Evolutionary conservation across 2,329 filamentous ascomycete genomes (phyloP).

Genomic region (Hypoxylon sp.): DNA sequence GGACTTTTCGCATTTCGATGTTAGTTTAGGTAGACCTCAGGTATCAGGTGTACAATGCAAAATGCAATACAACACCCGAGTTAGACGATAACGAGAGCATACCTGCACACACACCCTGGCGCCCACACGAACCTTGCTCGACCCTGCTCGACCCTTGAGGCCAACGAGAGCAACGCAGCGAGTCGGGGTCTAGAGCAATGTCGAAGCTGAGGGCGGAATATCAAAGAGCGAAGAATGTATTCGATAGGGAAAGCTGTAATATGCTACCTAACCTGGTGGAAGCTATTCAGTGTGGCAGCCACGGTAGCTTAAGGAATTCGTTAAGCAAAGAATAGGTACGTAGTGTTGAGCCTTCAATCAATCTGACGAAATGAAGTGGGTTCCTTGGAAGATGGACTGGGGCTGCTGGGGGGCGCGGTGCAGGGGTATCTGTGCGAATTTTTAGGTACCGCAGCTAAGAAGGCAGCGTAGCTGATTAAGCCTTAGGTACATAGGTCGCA

Average conservation of each 20-base stretch:
- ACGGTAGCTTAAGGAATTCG: background rate
- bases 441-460: background rate
- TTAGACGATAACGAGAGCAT: background rate
- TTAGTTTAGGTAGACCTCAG: background rate
- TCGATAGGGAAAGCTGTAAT: background rate
- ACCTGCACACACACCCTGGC: constrained; percentile 1
- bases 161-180: background rate
- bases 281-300: background rate
- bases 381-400: constrained; percentile 14
- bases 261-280: background rate
- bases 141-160: constrained; percentile 17
- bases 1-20: background rate
- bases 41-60: background rate
- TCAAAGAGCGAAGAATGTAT: too few relatives aligned
- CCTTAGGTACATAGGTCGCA: background rate
- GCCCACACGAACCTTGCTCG: constrained; percentile 10
- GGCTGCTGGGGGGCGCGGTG: background rate
- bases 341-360: constrained; percentile 22
- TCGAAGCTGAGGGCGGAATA: background rate
- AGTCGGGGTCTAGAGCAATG: background rate
- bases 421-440: background rate
- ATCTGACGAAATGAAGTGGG: constrained; percentile 36
- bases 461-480: too few relatives aligned
- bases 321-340: too few relatives aligned
- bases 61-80: background rate